Conservation (phyloP, 2,329 filamentous ascomycete genomes). For the Didymella keratinophila region DNA sequence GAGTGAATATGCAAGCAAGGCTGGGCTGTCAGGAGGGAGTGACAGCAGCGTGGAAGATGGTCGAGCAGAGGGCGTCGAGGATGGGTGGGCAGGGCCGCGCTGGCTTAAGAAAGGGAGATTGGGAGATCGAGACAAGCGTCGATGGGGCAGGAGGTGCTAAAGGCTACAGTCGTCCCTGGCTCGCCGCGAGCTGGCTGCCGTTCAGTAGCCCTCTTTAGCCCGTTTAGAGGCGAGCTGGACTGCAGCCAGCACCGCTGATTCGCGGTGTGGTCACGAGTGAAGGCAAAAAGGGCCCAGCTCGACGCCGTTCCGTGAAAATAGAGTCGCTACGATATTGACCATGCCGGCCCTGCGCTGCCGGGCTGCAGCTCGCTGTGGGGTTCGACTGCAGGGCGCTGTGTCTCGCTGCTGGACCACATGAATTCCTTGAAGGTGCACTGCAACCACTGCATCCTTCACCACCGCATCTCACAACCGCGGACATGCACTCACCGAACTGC, state of each 20-base stretch:
- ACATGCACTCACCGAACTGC: not conserved
- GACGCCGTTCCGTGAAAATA: slow-evolving; percentile 2
- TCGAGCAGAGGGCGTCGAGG: slow-evolving; percentile 12
- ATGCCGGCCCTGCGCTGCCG: slow-evolving; percentile 16
- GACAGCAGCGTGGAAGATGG: slow-evolving; percentile 13
- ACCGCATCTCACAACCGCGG: not conserved
- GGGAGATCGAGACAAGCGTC: slow-evolving; percentile 20
- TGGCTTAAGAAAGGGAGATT: slow-evolving; percentile 20
- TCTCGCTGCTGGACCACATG: slow-evolving; percentile 4
- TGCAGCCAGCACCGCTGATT: slow-evolving; percentile 14
- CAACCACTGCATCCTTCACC: not conserved
- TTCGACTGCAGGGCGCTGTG: slow-evolving; percentile 17
- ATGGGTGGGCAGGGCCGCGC: slow-evolving; percentile 1
- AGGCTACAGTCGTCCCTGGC: slow-evolving; percentile 14
- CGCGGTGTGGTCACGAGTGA: slow-evolving; percentile 15
- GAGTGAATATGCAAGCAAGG: slow-evolving; percentile 25
- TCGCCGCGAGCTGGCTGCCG: slow-evolving; percentile 14
- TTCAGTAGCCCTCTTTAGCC: slow-evolving; percentile 10
- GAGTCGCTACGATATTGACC: not conserved
- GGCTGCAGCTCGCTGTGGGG: slow-evolving; percentile 32
- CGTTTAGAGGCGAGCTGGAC: slow-evolving; percentile 6
- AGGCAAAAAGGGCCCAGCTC: not conserved
- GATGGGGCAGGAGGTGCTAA: slow-evolving; percentile 18
- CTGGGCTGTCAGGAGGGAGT: slow-evolving; percentile 12
- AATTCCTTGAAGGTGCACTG: slow-evolving; percentile 1